Evolutionary conservation across 2,329 filamentous ascomycete species (phyloP).

Genomic region (Penicillium hesseltinei): DNA sequence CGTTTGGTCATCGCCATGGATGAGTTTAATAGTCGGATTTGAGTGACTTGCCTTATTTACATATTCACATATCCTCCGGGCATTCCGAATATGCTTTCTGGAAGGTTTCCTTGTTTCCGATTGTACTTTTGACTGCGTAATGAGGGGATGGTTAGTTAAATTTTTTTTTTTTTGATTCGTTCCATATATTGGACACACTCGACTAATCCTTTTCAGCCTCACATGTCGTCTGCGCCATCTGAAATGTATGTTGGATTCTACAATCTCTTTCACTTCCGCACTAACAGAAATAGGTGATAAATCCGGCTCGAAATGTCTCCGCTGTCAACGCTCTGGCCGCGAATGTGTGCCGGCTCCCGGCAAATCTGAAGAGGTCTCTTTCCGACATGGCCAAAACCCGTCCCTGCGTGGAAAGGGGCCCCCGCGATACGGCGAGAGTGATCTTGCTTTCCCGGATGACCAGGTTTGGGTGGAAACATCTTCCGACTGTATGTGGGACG

Average conservation of each 20-base stretch:
- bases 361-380: conserved; percentile 37
- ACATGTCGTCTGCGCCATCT: conserved; percentile 41
- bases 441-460: conserved; percentile 34
- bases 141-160: conserved; percentile 40
- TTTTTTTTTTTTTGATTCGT: not conserved
- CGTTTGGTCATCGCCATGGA: not conserved
- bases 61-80: conserved; percentile 6
- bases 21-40: not conserved
- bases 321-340: conserved; percentile 37
- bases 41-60: conserved; percentile 9
- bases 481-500: conserved; percentile 26
- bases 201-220: conserved; percentile 28
- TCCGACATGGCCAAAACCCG: conserved; percentile 40
- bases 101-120: conserved; percentile 24
- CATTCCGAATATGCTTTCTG: conserved; percentile 19
- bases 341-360: conserved; percentile 36
- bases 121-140: conserved; percentile 30
- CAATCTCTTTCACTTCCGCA: too few species aligned
- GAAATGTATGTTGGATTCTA: conserved; percentile 30
- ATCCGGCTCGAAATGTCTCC: conserved; percentile 34
- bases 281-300: conserved; percentile 32
- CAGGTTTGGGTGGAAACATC: conserved; percentile 35
- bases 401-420: conserved; percentile 35
- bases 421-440: conserved; percentile 37
- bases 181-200: not conserved